Percentiles rank a stretch among this genome's conserved stretches.
phyloP scores from a whole-genome alignment of 305 asterid genomes.

The Solanum hybrid region DNA sequence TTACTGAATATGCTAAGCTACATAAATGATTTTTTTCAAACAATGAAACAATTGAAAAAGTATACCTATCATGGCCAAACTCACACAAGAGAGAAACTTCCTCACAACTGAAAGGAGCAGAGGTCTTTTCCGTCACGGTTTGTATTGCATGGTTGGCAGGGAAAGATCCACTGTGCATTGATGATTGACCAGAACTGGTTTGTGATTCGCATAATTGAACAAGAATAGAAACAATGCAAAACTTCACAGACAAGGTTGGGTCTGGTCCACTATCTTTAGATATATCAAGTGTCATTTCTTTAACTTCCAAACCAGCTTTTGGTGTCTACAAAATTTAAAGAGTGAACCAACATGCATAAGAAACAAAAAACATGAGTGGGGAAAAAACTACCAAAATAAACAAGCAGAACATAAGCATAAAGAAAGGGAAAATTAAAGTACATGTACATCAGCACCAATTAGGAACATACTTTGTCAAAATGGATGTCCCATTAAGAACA shows the following conservation, averaged over 20 bases:
- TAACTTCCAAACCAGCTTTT: conserved; percentile 76
- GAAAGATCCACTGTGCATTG: conserved; percentile 37
- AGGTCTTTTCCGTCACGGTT: conserved; percentile 35
- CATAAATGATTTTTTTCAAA: neutral
- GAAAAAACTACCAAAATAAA: neutral
- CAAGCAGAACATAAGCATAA: neutral
- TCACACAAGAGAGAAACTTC: conserved; percentile 79
- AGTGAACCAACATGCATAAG: conserved; percentile 14
- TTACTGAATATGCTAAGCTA: neutral
- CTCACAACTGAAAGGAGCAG: conserved; percentile 86
- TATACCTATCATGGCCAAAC: conserved; percentile 84
- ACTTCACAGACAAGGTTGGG: conserved; percentile 66
- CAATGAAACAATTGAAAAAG: conserved; percentile 4
- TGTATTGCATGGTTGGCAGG: conserved; percentile 26
- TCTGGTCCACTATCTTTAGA: conserved; percentile 85
- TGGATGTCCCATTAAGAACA: neutral
- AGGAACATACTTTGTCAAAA: neutral
- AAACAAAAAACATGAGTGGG: neutral
- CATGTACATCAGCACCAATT: neutral
- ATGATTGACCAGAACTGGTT: conserved; percentile 36
- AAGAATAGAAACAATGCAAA: conserved; percentile 58
- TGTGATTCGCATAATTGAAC: conserved; percentile 56
- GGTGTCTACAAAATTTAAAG: conserved; percentile 62
- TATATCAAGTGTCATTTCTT: conserved; percentile 77
- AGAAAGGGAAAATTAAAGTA: neutral